Evolutionary conservation across 2,329 filamentous ascomycete species (phyloP).

Genomic region (Ophiostoma sp.): DNA sequence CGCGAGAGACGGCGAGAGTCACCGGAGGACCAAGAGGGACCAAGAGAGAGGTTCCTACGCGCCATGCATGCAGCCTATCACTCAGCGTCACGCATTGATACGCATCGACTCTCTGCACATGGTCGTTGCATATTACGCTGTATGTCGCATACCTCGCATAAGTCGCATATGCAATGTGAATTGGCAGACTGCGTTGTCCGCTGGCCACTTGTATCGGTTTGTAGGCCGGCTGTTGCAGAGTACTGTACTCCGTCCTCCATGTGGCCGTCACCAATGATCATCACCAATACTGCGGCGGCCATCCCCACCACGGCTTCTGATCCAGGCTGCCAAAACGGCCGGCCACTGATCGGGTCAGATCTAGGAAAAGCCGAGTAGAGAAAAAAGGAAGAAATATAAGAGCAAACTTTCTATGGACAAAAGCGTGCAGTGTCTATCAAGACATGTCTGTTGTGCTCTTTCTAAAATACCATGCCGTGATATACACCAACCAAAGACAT

Average conservation of each 20-base stretch:
- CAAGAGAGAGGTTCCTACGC: not conserved
- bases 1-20: too few relatives aligned
- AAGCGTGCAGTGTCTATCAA: too few relatives aligned
- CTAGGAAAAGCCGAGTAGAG: not conserved
- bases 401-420: not conserved
- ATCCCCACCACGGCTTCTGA: not conserved
- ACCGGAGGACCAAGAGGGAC: too few relatives aligned
- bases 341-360: not conserved
- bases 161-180: not conserved
- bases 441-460: too few relatives aligned
- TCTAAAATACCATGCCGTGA: too few relatives aligned
- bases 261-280: not conserved
- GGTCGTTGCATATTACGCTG: not conserved
- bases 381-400: not conserved
- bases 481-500: too few relatives aligned
- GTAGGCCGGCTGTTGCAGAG: too few relatives aligned
- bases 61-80: slow-evolving; percentile 4
- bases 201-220: too few relatives aligned
- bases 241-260: not conserved
- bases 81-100: not conserved
- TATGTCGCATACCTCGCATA: not conserved
- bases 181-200: not conserved
- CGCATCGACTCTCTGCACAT: not conserved
- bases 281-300: not conserved
- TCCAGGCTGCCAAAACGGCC: not conserved